Percentiles rank a stretch among this genome's conserved stretches.
phyloP scores from a whole-genome alignment of 75 land plant species.

The Cunninghamia lanceolata region DNA sequence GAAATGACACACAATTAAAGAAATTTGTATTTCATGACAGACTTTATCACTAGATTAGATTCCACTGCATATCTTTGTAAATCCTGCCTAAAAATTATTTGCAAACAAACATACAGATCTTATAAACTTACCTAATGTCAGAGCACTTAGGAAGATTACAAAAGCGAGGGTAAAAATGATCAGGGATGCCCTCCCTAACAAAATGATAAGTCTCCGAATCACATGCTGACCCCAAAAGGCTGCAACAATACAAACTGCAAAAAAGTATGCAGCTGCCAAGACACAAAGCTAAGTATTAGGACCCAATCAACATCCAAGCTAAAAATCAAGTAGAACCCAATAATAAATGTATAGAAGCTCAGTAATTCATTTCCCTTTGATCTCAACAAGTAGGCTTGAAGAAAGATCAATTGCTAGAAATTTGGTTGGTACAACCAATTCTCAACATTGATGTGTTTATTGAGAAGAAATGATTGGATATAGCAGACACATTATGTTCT shows the following conservation, averaged over 20 bases:
- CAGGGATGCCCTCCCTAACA: slow-evolving; percentile 57
- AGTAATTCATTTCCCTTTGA: background rate
- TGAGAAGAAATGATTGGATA: background rate
- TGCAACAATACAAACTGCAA: slow-evolving; percentile 38
- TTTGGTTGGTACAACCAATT: background rate
- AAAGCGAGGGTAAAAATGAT: slow-evolving; percentile 65
- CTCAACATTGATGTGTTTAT: background rate
- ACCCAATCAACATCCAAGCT: background rate
- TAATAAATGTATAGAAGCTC: background rate
- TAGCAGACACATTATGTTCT: background rate
- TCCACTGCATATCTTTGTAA: background rate
- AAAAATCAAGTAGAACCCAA: background rate
- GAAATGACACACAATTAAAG: background rate
- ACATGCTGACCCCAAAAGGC: slow-evolving; percentile 59
- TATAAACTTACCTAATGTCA: slow-evolving; percentile 40
- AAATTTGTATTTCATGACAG: background rate
- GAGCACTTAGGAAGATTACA: slow-evolving; percentile 46
- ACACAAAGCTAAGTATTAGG: background rate
- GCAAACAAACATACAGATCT: background rate
- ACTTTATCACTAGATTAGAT: background rate
- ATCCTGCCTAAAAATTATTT: background rate
- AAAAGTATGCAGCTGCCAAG: slow-evolving; percentile 51
- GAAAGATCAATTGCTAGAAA: background rate
- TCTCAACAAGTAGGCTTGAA: background rate
- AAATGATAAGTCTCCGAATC: slow-evolving; percentile 31